Evolutionary conservation across 2,329 filamentous ascomycete genomes (phyloP), one percentile per base, ranked within the genome.

Genomic region (Diaporthe ampelina): DNA sequence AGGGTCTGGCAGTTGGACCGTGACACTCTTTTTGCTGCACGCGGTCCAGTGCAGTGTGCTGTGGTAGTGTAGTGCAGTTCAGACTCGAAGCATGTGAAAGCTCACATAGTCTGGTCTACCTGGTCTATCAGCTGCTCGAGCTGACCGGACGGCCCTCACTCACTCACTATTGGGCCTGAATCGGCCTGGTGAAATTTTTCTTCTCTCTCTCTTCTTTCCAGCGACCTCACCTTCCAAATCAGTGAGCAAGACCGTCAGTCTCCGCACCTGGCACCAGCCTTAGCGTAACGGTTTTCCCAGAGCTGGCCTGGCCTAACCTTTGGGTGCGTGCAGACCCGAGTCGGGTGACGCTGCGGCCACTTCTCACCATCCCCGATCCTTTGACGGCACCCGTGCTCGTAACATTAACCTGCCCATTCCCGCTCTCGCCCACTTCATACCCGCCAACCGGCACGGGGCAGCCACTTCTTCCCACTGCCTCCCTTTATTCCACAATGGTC

Each of bases 231-330:
- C 40, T 21, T 32, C 45, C 17, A 17, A 40, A 29, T 26, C 48
- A 68, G 48, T 10, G 48, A 52, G 21, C 13, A 65, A 19, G 21
- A 26, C 63, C 29, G 45, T 52, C 48, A 24, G n/a, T 24, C 45
- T 67, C 63, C 48, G 63, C 48, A 54, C 29, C 32, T 13, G 63
- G 63, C 63, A n/a, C 37, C n/a, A 37, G 32, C 63, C 63, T 43
- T 17, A 68, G 63, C 63, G 63, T 40, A 68, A 68, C 63, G 63
- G 63, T 68, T 48, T 54, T 37, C 48, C 48, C 61, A 50, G 40
- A 50, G 63, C n/a, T 37, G 45, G 45, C 45, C 45, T 35, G 45
- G 61, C 45, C 45, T 19, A 6, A 19, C 43, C 35, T 43, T 43
- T 1, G 57, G 52, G 54, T 37, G 40, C 61, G 69, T 54, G 32